Evolutionary conservation across 2,329 filamentous ascomycete species (phyloP), one percentile per base, ranked within the genome.

Genomic region (Stagonosporopsis cucurbitacearum): DNA sequence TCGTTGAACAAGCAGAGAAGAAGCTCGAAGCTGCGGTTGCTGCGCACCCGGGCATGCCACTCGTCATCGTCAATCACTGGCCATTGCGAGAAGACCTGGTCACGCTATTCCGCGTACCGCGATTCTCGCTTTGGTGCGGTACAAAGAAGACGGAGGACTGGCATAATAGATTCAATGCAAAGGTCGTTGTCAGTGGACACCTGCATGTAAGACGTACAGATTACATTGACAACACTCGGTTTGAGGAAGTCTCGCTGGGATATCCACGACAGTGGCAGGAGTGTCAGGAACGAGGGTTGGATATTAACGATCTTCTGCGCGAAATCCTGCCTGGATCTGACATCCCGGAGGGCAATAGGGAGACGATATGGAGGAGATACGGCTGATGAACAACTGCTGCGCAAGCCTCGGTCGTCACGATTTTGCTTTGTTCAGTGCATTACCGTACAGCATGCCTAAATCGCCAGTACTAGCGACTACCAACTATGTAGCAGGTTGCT

Each of bases 201-300:
- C 58, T 81, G 19, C 79, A 81, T 46, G 74, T 80, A 12, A 63
- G 78, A 32, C 64, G 79, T 13, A 81, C 79, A 4, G 79, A 81
- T 59, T 81, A 78, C 76, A 76, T 73, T 37, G 78, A 80, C 58
- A 69, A 73, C 13, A 78, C 78, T 28, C 70, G 79, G 19, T 81
- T 80, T 53, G 79, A 81, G 60, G 79, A 81, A 61, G 75, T 77
- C 43, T 78, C 75, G 50, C 57, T 80, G 44, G 79, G 79, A n/a
- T 81, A 81, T 59, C 79, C 79, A 23, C 63, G 74, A 46, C 79
- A 81, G 51, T 81, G 79, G 79, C 72, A 79, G 48, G 72, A 77
- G 6, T 76, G 74, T 39, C 75, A 75, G 44, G 73, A 77, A 15
- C 70, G 65, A 7, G 79, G 78, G 5, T 58, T 79, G 50, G 77